Evolutionary conservation across 2,329 filamentous ascomycete species (phyloP).

Genomic region (Aspergillus tubingensis): DNA sequence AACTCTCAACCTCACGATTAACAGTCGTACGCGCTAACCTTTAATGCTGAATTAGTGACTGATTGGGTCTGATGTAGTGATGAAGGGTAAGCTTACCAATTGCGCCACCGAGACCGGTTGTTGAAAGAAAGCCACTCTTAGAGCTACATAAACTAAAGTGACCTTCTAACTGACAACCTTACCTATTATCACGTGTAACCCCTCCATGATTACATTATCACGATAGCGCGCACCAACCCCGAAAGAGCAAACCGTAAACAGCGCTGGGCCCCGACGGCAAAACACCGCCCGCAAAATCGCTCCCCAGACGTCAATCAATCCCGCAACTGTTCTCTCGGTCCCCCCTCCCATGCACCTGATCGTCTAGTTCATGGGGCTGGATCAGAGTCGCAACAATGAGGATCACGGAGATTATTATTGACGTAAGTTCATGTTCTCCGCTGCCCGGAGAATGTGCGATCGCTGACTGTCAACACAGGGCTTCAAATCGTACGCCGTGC

Average conservation of each 20-base stretch:
- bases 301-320: constrained; percentile 3
- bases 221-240: constrained; percentile 24
- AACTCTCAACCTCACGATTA: constrained; percentile 6
- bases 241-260: constrained; percentile 40
- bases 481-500: constrained; percentile 54
- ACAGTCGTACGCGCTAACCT: constrained; percentile 5
- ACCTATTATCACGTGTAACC: constrained; percentile 18
- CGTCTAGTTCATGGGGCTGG: constrained; percentile 29
- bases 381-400: constrained; percentile 44
- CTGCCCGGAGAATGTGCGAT: neutral
- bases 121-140: too few species aligned
- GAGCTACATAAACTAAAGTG: too few species aligned
- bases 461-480: constrained; percentile 35
- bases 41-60: neutral
- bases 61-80: neutral
- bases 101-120: neutral
- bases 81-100: neutral
- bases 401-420: constrained; percentile 53
- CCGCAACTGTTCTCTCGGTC: constrained; percentile 9
- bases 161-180: too few species aligned
- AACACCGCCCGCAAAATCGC: constrained; percentile 27
- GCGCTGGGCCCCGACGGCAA: constrained; percentile 25
- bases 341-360: constrained; percentile 31
- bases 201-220: constrained; percentile 24
- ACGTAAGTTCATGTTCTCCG: constrained; percentile 35